These are phyloP conservation scores for Aspergillus haitiensis DNA, from an alignment of 495 filamentous ascomycete species.

Conservation along the genomic window DNA sequence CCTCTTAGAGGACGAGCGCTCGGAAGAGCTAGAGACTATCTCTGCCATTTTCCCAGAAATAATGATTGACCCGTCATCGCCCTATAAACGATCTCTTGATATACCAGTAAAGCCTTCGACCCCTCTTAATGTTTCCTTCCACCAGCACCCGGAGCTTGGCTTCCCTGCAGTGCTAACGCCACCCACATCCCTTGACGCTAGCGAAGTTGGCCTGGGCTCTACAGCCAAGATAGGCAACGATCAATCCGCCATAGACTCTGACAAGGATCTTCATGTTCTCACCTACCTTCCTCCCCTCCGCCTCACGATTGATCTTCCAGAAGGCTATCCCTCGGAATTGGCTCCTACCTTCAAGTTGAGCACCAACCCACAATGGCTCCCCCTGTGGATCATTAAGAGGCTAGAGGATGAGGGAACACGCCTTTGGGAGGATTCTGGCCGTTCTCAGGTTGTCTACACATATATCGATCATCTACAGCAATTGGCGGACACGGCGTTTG, in stretches of 20 bases:
- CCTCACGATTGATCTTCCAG: conserved; percentile 68
- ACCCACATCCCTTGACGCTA: conserved; percentile 46
- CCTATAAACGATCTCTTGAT: conserved; percentile 66
- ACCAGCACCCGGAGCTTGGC: conserved; percentile 48
- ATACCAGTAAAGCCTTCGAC: conserved; percentile 68
- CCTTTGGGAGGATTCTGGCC: conserved; percentile 84
- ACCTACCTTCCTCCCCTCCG: conserved; percentile 75
- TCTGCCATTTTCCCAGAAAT: conserved; percentile 89
- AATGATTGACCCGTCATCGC: conserved; percentile 52
- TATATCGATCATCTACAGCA: conserved; percentile 89
- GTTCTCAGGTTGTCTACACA: conserved; percentile 71
- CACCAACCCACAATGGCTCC: conserved; percentile 71
- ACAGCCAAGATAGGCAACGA: conserved; percentile 29
- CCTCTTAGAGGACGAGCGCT: conserved; percentile 62
- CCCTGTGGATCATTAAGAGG: conserved; percentile 52
- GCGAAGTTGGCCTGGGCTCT: conserved; percentile 20
- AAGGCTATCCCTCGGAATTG: conserved; percentile 67
- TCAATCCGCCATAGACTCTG: conserved; percentile 15
- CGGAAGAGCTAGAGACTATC: conserved; percentile 79
- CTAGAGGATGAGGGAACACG: conserved; percentile 59
- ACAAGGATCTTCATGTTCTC: conserved; percentile 60
- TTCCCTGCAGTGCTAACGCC: conserved; percentile 43
- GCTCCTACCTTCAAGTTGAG: conserved; percentile 67
- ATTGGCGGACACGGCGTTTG: conserved; percentile 73
- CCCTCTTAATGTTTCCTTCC: conserved; percentile 70